These are phyloP conservation scores for Lolium perenne DNA, from an alignment of 176 grass and related monocot genomes.

Conservation along the genomic window DNA sequence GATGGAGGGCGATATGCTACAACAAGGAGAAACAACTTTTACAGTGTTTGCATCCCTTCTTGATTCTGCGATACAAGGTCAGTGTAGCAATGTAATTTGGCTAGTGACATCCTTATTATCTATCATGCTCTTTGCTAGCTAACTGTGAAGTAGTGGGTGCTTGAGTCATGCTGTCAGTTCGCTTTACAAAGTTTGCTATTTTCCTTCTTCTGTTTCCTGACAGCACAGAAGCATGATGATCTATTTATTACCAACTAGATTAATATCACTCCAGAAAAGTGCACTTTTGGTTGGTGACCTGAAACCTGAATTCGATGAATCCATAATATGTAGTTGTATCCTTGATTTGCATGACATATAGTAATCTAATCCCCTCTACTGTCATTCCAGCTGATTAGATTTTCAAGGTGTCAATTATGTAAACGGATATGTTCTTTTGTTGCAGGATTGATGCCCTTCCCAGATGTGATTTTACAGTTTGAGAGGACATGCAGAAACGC, in stretches of 20 bases:
- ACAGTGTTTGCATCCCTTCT: constrained; percentile 84
- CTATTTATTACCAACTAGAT: constrained; percentile 36
- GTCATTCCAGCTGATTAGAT: constrained; percentile 13
- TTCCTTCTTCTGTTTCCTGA: neutral
- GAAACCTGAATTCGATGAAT: neutral
- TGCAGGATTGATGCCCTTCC: constrained; percentile 73
- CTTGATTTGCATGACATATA: constrained; percentile 26
- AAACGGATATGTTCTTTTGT: constrained; percentile 35
- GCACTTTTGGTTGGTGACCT: neutral
- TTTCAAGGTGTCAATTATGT: constrained; percentile 5
- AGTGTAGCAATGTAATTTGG: neutral
- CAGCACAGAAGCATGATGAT: neutral
- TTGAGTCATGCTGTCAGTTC: neutral
- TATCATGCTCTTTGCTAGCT: constrained; percentile 4
- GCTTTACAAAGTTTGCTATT: neutral
- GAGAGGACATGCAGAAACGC: constrained; percentile 82
- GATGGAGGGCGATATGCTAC: constrained; percentile 60
- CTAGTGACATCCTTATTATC: neutral
- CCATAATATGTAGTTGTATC: constrained; percentile 11
- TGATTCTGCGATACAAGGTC: constrained; percentile 95
- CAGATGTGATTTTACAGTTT: constrained; percentile 87
- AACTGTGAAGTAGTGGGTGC: neutral
- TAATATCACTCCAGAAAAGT: neutral
- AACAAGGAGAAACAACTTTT: constrained; percentile 67
- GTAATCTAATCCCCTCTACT: neutral